A percentile compares a stretch with the other conserved stretches of the same genome.
These are phyloP conservation scores for Sporothrix protearum DNA, from an alignment of 2,329 filamentous ascomycete species.

Conservation along the genomic window DNA sequence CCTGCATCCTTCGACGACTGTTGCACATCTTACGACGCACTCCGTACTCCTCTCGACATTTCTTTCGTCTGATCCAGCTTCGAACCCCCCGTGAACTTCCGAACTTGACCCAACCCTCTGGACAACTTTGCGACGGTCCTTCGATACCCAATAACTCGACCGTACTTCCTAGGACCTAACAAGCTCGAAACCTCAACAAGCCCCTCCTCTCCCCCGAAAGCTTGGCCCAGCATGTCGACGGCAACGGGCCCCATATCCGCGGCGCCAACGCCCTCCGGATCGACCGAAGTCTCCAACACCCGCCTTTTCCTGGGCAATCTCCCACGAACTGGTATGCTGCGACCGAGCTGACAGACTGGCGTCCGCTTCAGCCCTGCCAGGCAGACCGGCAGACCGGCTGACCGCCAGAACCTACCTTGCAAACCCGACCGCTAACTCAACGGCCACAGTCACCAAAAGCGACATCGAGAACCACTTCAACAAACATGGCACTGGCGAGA, in stretches of 20 bases:
- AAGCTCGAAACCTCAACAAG: background rate
- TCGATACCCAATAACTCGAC: background rate
- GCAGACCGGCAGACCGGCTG: background rate
- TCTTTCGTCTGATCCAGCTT: background rate
- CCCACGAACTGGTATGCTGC: slow-evolving; percentile 75
- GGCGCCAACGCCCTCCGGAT: slow-evolving; percentile 9
- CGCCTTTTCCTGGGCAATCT: slow-evolving; percentile 88
- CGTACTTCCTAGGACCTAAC: background rate
- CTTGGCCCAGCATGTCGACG: slow-evolving; percentile 23
- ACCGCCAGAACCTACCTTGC: slow-evolving; percentile 21
- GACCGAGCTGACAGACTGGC: background rate
- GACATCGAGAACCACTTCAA: slow-evolving; percentile 96
- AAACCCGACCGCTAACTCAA: slow-evolving; percentile 34
- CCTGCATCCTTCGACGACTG: background rate
- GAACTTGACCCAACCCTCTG: background rate
- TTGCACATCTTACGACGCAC: background rate
- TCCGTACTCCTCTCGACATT: background rate
- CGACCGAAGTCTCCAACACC: slow-evolving; percentile 82
- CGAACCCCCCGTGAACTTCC: background rate
- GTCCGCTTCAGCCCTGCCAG: background rate
- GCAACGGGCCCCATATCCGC: slow-evolving; percentile 20
- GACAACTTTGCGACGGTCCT: background rate
- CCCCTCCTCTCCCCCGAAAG: background rate
- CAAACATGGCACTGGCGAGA: slow-evolving; percentile 93
- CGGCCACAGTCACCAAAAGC: slow-evolving; percentile 77